Conservation (phyloP, 306 rosid genomes). For the Clitoria ternatea region DNA sequence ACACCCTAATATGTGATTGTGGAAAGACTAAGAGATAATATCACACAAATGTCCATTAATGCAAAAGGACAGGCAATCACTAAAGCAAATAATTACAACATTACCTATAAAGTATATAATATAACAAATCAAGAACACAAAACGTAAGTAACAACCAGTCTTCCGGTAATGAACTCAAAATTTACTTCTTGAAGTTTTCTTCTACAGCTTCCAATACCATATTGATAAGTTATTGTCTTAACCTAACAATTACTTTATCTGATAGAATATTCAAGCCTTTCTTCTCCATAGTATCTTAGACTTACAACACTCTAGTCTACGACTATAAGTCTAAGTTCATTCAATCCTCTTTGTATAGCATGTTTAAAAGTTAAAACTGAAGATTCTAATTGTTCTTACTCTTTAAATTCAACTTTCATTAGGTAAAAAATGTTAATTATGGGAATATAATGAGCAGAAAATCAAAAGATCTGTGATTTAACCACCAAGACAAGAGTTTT, state of each 20-base stretch:
- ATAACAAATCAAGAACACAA: background rate
- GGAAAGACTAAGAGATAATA: conserved; percentile 11
- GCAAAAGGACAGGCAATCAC: background rate
- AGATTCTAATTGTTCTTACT: background rate
- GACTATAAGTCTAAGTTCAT: background rate
- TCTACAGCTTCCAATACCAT: background rate
- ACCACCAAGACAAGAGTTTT: background rate
- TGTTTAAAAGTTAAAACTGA: conserved; percentile 11
- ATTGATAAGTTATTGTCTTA: background rate
- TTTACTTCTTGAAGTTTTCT: background rate
- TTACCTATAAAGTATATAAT: background rate
- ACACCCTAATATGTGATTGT: background rate
- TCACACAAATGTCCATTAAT: background rate
- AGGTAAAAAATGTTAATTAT: background rate
- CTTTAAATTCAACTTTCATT: background rate
- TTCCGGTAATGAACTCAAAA: background rate
- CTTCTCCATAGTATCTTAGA: conserved; percentile 1
- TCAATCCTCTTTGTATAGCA: background rate
- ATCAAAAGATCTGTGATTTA: background rate
- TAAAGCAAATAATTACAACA: background rate
- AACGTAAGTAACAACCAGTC: background rate
- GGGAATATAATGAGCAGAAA: background rate
- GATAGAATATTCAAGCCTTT: background rate
- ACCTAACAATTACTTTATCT: background rate
- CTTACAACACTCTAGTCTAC: conserved; percentile 6